Conservation (phyloP, 1,284 basidiomycete genomes). For the Sanghuangporus sanghuang region DNA sequence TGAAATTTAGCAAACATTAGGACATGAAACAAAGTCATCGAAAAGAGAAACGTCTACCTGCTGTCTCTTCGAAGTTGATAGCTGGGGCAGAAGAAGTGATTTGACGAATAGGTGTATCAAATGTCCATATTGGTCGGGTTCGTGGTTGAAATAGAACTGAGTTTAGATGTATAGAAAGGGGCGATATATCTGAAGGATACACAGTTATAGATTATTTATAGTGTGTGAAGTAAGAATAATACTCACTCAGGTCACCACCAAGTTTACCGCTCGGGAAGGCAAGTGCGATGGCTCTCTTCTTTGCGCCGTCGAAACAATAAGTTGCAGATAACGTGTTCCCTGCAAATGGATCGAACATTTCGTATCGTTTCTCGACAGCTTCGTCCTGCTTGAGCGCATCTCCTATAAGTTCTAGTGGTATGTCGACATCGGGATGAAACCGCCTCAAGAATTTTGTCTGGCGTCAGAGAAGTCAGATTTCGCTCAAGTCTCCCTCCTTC, state of each 20-base stretch:
- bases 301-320: constrained; percentile 28
- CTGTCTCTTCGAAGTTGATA: constrained; percentile 32
- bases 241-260: constrained; percentile 55
- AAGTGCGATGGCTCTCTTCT: constrained; percentile 31
- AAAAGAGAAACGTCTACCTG: constrained; percentile 20
- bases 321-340: constrained; percentile 44
- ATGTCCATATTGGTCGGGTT: constrained; percentile 36
- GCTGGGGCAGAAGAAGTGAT: constrained; percentile 29
- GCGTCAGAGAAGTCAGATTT: background rate
- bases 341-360: constrained; percentile 47
- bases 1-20: constrained; percentile 3
- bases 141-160: constrained; percentile 37
- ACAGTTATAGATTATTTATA: background rate
- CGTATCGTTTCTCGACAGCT: constrained; percentile 28
- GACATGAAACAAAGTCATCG: background rate
- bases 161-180: constrained; percentile 29
- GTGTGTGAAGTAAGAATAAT: background rate
- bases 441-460: constrained; percentile 66
- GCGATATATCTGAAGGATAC: constrained; percentile 44
- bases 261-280: constrained; percentile 62
- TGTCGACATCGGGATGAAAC: constrained; percentile 65
- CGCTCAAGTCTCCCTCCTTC: background rate
- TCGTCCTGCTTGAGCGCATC: constrained; percentile 46
- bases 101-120: constrained; percentile 55
- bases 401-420: constrained; percentile 56